Base-by-base conservation (phyloP, 1,139 yeast genomes). In the Saccharomyces hybrid region DNA sequence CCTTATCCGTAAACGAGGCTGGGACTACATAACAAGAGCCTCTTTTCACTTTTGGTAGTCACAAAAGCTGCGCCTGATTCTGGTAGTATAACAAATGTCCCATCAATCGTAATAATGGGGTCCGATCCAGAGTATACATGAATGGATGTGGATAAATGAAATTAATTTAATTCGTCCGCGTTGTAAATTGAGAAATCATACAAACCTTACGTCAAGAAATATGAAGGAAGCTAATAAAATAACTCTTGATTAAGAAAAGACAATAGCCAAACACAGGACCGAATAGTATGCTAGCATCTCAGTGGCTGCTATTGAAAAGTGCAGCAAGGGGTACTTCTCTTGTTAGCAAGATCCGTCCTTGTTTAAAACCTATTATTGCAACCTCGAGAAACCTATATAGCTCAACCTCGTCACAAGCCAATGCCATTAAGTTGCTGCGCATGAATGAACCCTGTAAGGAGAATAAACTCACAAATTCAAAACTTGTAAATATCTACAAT, bases 241-340 rank as follows among this genome's bases (percentile, higher is more conserved):
- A 19, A 38, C 7, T 34, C 21, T 11, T 16, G 44, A 38, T 11
- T 34, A 19, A 4, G 26, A 38, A 44, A 49, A 26, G 14, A 14
- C 56, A 60, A 41, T 21, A 38, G 24, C 26, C 19, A 38, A 38
- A 19, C 21, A 38, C n/a, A 8, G 24, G 19, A 11, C 19, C 14
- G 24, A 6, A 16, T 16, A 38, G n/a, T 19, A 38, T 38, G 44
- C 44, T 19, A 19, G 19, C 19, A 11, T 6, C 11, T 38, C 21
- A 19, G 44, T 11, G 24, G 44, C 26, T 38, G 5, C 19, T 19
- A 19, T 19, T 16, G 24, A 38, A 19, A 19, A 38, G 24, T 16
- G 26, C 44, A 19, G 24, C n/a, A 7, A 38, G 26, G 4, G 44
- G 44, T 38, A 4, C 26, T 19, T 38, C 44, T 9, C 44, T 38